Evolutionary conservation across 352 stramenopile genomes (phyloP).

Genomic region (Pythium coloratum): DNA sequence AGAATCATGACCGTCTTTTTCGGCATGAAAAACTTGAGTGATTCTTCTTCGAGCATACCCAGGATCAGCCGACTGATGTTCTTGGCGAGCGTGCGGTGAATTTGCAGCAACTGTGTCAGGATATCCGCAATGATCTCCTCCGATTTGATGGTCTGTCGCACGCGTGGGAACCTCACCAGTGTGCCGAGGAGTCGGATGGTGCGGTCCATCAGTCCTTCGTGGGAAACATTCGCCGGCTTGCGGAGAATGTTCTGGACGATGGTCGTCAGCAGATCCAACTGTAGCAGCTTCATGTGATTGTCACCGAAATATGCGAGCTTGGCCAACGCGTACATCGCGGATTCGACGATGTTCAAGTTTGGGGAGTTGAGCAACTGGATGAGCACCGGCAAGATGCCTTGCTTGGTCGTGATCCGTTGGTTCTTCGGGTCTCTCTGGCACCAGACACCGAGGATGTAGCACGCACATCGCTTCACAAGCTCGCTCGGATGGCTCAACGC

Average conservation of each 20-base stretch:
- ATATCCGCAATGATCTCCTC: conserved; percentile 76
- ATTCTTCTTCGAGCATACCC: conserved; percentile 65
- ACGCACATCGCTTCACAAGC: conserved; percentile 66
- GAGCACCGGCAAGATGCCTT: conserved; percentile 42
- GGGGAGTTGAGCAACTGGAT: conserved; percentile 66
- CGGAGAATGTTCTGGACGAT: conserved; percentile 52
- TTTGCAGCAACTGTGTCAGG: conserved; percentile 59
- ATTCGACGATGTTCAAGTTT: conserved; percentile 57
- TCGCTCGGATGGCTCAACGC: conserved; percentile 61
- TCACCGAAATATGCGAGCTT: conserved; percentile 66
- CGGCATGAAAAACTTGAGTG: conserved; percentile 77
- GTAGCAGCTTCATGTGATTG: conserved; percentile 65
- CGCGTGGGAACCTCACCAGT: conserved; percentile 48
- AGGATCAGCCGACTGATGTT: conserved; percentile 64
- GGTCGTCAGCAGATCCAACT: conserved; percentile 57
- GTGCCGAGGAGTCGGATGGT: conserved; percentile 63
- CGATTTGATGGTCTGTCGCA: conserved; percentile 58
- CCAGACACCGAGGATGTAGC: conserved; percentile 67
- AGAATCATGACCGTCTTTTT: conserved; percentile 77
- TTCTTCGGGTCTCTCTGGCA: conserved; percentile 47
- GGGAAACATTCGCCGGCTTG: conserved; percentile 36
- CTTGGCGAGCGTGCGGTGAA: conserved; percentile 55
- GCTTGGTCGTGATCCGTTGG: conserved; percentile 50
- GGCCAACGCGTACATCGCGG: conserved; percentile 54
- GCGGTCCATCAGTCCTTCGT: conserved; percentile 59